A percentile compares a stretch with the other conserved stretches of the same genome.
These are phyloP conservation scores for Zychaea mexicana DNA, from an alignment of 371 early-diverging fungal genomes.

Conservation along the genomic window DNA sequence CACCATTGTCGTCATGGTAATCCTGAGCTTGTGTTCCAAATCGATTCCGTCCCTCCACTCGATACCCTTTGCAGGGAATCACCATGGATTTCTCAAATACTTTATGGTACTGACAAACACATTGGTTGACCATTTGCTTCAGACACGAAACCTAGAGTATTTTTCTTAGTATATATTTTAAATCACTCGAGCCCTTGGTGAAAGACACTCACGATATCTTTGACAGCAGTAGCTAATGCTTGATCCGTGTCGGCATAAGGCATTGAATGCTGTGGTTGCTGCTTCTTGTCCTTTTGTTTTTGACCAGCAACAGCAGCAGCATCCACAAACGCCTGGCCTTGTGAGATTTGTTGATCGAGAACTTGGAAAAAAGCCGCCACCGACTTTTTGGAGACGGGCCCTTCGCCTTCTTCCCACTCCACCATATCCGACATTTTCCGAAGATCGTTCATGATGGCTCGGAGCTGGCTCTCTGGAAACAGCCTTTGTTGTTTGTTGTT, in stretches of 20 bases:
- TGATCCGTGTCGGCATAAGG: conserved; percentile 1
- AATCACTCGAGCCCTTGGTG: no score
- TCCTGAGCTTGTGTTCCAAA: conserved; percentile 10
- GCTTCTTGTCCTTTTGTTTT: neutral
- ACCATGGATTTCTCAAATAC: conserved; percentile 23
- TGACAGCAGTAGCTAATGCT: conserved; percentile 21
- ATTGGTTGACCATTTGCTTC: conserved; percentile 25
- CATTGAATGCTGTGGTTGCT: neutral
- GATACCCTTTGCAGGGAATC: conserved; percentile 30
- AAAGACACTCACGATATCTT: conserved; percentile 29
- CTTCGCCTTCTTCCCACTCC: conserved; percentile 28
- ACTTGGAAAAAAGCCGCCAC: conserved; percentile 9
- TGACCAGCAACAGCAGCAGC: neutral
- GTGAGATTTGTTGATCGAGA: conserved; percentile 12
- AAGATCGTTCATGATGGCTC: conserved; percentile 29
- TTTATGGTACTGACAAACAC: conserved; percentile 25
- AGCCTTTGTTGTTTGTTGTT: no score
- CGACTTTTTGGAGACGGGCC: conserved; percentile 6
- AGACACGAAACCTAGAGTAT: conserved; percentile 17
- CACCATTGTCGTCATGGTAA: neutral
- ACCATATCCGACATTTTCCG: conserved; percentile 54
- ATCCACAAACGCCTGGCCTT: neutral
- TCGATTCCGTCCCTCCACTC: conserved; percentile 26
- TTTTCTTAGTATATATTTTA: no score
- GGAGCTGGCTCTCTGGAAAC: conserved; percentile 35